phyloP scores from a whole-genome alignment of 148 eudicot genomes.

The Rhododendron mucronatum region DNA sequence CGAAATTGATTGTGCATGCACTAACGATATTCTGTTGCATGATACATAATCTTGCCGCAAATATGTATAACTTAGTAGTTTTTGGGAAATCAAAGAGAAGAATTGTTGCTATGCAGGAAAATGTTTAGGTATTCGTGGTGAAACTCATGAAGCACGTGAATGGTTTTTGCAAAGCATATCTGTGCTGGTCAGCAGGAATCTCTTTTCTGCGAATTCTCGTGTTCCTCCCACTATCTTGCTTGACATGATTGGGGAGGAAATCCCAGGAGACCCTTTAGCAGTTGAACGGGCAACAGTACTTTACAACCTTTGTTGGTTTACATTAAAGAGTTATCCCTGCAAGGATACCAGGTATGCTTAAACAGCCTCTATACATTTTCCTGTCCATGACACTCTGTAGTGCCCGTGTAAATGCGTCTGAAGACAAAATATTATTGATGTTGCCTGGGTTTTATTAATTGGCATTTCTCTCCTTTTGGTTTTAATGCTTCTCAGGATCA shows the following conservation, averaged over 20 bases:
- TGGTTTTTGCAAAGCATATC: conserved; percentile 47
- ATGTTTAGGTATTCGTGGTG: conserved; percentile 35
- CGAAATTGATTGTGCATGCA: not conserved
- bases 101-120: conserved; percentile 47
- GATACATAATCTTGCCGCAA: not conserved
- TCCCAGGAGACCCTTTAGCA: conserved; percentile 55
- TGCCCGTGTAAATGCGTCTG: not conserved
- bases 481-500: conserved; percentile 31
- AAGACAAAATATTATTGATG: not conserved
- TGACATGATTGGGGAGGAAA: conserved; percentile 44
- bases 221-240: conserved; percentile 26
- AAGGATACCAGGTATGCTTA: conserved; percentile 40
- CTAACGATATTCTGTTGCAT: not conserved
- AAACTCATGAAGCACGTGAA: conserved; percentile 44
- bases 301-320: conserved; percentile 57
- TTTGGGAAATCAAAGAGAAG: not conserved
- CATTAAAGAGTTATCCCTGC: conserved; percentile 38
- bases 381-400: not conserved
- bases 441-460: not conserved
- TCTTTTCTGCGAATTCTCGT: conserved; percentile 34
- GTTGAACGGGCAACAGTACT: conserved; percentile 60
- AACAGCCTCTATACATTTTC: not conserved
- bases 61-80: not conserved
- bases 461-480: not conserved
- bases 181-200: conserved; percentile 50